Evolutionary conservation across 345 rosid genomes (phyloP).

Genomic region (Citrus reticulata): DNA sequence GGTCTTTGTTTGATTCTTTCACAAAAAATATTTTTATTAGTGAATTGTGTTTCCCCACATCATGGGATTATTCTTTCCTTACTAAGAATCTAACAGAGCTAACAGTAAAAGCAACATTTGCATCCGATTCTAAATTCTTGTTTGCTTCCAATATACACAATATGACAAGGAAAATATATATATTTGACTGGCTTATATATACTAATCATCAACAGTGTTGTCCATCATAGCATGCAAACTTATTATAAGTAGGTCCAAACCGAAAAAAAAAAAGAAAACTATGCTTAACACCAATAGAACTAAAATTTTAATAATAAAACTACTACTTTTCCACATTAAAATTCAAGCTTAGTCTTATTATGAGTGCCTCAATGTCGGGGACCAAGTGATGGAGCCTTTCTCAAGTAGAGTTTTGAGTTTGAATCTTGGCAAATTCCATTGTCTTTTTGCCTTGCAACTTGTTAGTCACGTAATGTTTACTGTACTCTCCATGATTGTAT

Average conservation of each 20-base stretch:
- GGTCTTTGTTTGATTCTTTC: slow-evolving; percentile 14
- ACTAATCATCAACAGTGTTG: slow-evolving; percentile 9
- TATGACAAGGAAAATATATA: not conserved
- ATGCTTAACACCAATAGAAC: not conserved
- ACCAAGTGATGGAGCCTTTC: slow-evolving; percentile 1
- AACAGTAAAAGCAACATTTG: slow-evolving; percentile 20
- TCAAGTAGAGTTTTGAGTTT: slow-evolving; percentile 11
- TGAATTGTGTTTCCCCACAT: slow-evolving; percentile 11
- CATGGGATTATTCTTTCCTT: slow-evolving; percentile 19
- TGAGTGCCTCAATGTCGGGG: not conserved
- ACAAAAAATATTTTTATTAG: not conserved
- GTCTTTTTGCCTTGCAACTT: slow-evolving; percentile 85
- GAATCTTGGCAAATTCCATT: slow-evolving; percentile 82
- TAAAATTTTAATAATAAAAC: not conserved
- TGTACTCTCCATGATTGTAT: slow-evolving; percentile 90
- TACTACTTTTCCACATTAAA: not conserved
- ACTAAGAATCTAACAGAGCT: slow-evolving; percentile 10
- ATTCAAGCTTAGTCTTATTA: not conserved
- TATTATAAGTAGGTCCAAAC: not conserved
- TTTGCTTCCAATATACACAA: slow-evolving; percentile 9
- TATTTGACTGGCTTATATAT: not conserved
- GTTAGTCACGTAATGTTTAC: slow-evolving; percentile 75
- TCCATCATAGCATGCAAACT: slow-evolving; percentile 15
- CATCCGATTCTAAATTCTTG: not conserved
- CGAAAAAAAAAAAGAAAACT: not conserved